These are phyloP conservation scores for Epipyxis sp. DNA, from an alignment of 108 stramenopile species.

Conservation along the genomic window DNA sequence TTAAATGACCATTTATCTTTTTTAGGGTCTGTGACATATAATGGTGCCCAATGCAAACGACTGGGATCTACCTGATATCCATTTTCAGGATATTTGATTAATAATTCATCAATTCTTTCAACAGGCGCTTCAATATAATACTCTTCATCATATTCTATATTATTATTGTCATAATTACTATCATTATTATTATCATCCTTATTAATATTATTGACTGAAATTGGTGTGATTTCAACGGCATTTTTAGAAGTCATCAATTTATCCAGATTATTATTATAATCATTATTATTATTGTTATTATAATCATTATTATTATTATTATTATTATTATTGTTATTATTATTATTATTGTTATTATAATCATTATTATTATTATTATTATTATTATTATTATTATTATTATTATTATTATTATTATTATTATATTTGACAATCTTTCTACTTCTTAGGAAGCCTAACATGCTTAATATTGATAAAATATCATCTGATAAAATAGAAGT, in stretches of 20 bases:
- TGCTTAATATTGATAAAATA: constrained; percentile 84
- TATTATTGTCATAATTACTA: no score
- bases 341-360: no score
- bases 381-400: no score
- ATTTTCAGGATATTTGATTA: neutral
- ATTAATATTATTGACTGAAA: no score
- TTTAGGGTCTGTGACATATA: constrained; percentile 79
- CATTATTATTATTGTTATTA: no score
- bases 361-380: no score
- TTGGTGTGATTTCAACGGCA: neutral
- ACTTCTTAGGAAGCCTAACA: constrained; percentile 70
- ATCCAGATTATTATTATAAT: no score
- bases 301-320: no score
- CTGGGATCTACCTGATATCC: constrained; percentile 73
- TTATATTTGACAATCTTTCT: no score
- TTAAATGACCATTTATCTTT: constrained; percentile 79
- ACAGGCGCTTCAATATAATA: neutral
- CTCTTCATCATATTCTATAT: neutral
- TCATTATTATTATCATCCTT: neutral
- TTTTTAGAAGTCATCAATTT: neutral
- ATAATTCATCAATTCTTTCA: neutral
- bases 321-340: no score
- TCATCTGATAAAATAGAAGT: constrained; percentile 97
- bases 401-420: no score
- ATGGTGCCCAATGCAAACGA: constrained; percentile 94